A percentile compares a stretch with the other conserved stretches of the same genome.
Conservation (phyloP, 768 basidiomycete species). For the Lactarius psammicola region DNA sequence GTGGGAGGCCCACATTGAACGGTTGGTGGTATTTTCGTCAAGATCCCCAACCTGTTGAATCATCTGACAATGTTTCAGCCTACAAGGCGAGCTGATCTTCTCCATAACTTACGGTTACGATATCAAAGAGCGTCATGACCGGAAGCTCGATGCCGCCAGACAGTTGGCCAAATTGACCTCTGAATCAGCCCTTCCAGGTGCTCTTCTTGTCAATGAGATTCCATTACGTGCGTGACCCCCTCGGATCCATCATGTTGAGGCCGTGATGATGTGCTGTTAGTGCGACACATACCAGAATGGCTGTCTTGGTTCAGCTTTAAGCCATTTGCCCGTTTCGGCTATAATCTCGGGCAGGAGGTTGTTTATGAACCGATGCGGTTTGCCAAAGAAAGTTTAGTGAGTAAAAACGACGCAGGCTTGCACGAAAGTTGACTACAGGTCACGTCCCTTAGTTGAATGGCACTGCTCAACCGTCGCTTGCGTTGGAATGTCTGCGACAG, state of each 20-base stretch:
- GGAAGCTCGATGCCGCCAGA: neutral
- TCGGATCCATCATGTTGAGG: neutral
- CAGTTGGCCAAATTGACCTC: neutral
- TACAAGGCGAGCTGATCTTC: slow-evolving; percentile 5
- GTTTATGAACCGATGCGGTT: slow-evolving; percentile 12
- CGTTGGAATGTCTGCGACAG: slow-evolving; percentile 9
- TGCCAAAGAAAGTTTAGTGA: slow-evolving; percentile 18
- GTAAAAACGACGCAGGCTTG: neutral
- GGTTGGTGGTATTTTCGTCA: neutral
- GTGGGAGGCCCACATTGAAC: slow-evolving; percentile 3
- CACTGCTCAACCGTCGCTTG: slow-evolving; percentile 15
- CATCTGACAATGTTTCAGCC: neutral
- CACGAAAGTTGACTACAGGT: neutral
- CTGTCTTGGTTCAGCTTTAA: slow-evolving; percentile 15
- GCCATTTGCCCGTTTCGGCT: slow-evolving; percentile 9
- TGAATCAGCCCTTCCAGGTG: slow-evolving; percentile 1
- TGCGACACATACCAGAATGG: slow-evolving; percentile 16
- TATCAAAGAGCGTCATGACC: neutral
- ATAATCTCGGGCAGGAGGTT: slow-evolving; percentile 1
- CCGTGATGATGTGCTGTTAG: neutral
- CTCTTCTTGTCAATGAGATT: slow-evolving; percentile 20
- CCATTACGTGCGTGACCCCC: slow-evolving; percentile 11
- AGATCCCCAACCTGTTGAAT: too few species aligned
- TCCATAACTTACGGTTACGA: slow-evolving; percentile 15
- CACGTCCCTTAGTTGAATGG: neutral